Evolutionary conservation across 2,329 filamentous ascomycete species (phyloP).

Genomic region (Ophiocordyceps camponoti-rufipedis): DNA sequence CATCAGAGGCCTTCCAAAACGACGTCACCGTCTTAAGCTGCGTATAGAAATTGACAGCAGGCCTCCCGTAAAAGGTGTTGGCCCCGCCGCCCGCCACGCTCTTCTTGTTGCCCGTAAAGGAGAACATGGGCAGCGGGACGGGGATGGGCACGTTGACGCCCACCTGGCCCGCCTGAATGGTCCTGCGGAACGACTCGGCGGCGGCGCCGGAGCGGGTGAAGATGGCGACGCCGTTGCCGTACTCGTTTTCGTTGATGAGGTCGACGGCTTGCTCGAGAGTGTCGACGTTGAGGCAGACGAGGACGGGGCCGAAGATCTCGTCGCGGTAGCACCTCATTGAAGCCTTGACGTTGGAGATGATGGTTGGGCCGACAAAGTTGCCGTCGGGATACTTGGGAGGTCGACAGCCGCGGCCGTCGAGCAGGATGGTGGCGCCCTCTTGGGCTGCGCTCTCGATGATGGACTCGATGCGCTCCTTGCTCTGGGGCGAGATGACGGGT

Average conservation of each 20-base stretch:
- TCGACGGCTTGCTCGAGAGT: constrained; percentile 66
- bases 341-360: constrained; percentile 64
- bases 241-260: constrained; percentile 71
- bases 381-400: constrained; percentile 67
- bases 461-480: constrained; percentile 59
- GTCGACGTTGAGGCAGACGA: constrained; percentile 63
- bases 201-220: constrained; percentile 66
- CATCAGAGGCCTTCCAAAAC: constrained; percentile 75
- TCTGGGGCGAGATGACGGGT: constrained; percentile 64
- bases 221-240: constrained; percentile 73
- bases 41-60: constrained; percentile 86
- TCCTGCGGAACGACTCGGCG: constrained; percentile 58
- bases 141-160: constrained; percentile 74
- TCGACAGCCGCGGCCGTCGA: constrained; percentile 60
- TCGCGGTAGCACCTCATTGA: constrained; percentile 73
- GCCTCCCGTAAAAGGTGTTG: constrained; percentile 88
- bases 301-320: constrained; percentile 73
- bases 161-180: constrained; percentile 72
- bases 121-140: constrained; percentile 53
- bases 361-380: constrained; percentile 71
- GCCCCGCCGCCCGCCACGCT: constrained; percentile 80
- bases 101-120: constrained; percentile 69
- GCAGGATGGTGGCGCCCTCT: constrained; percentile 66
- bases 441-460: constrained; percentile 61
- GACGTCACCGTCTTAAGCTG: constrained; percentile 96